Base-by-base conservation (phyloP, 225 moss, liverwort and hornwort genomes). In the Pseudisothecium myosuroides region DNA sequence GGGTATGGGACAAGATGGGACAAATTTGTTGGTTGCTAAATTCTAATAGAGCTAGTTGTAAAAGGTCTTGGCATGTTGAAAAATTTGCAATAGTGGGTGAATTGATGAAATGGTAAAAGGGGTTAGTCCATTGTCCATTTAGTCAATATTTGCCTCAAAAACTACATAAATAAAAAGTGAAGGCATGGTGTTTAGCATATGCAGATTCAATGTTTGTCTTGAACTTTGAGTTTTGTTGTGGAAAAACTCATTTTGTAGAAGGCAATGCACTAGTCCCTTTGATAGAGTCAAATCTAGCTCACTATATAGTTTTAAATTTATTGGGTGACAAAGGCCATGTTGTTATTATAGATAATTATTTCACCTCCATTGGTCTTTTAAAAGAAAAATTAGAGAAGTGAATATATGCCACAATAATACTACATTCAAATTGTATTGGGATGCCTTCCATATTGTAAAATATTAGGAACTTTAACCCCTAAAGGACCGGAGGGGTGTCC, bases 241-340 rank as follows among this genome's bases (percentile, higher is more conserved):
- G 15, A 72, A 41, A 26, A 43, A 16, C 16, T 72, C 27, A 43
- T 41, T 3, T 41, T 72, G 27, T 2, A 43, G 9, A 72, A 2
- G 15, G 1, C 14, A 72, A 27, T 43, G 27, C 43, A 43, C 4
- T 0, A 0, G 3, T 41, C 1, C 3, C 8, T 41, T 69, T 24
- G 8, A 0, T 71, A 26, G 14, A 71, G 26, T 26, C 9, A 26
- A 26, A 71, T 41, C 41, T 41, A 41, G 2, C 9, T 26, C 27
- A 27, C 3, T 0, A 27, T 43, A 43, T 72, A 27, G 43, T 43
- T 72, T 43, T 72, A 5, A 72, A 72, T 27, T 27, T 27, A 15
- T 43, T 72, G 27, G 26, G 5, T 43, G 26, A 5, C 26, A 41
- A 41, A 41, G 14, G 26, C 8, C 41, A 41, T 24, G 3, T 71